phyloP scores from a whole-genome alignment of 768 basidiomycete genomes.

The Austroboletus eburneus region DNA sequence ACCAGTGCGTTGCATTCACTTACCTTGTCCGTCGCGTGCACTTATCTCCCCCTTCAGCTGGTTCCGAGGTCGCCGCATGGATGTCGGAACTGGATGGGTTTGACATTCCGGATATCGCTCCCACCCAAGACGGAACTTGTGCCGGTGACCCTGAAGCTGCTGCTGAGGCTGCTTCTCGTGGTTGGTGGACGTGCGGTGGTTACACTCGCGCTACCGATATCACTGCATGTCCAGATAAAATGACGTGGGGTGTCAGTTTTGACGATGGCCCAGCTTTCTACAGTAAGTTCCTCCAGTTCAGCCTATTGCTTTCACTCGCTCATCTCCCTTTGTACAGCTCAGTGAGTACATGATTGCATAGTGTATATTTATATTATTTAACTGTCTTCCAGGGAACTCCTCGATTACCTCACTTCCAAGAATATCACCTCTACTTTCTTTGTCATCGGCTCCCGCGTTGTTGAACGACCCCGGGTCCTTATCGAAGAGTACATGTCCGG shows the following conservation, averaged over 20 bases:
- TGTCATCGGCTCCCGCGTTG: constrained; percentile 79
- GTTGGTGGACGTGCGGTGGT: constrained; percentile 93
- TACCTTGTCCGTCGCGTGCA: neutral
- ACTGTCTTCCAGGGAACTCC: constrained; percentile 46
- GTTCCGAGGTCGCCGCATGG: constrained; percentile 63
- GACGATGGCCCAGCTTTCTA: constrained; percentile 87
- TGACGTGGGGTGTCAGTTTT: constrained; percentile 79
- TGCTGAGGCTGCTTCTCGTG: constrained; percentile 53
- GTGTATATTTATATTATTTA: neutral
- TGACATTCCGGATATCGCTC: constrained; percentile 60
- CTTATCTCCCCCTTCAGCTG: neutral
- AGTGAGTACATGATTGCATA: constrained; percentile 34
- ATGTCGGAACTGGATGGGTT: constrained; percentile 70
- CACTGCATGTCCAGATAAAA: constrained; percentile 59
- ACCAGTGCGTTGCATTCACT: constrained; percentile 42
- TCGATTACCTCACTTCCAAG: constrained; percentile 65
- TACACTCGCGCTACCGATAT: constrained; percentile 58
- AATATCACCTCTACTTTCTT: constrained; percentile 84
- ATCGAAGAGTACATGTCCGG: constrained; percentile 77
- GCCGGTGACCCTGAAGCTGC: constrained; percentile 51
- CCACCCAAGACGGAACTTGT: constrained; percentile 71
- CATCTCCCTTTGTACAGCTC: constrained; percentile 36
- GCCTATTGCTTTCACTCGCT: constrained; percentile 4
- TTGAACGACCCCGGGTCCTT: constrained; percentile 72
- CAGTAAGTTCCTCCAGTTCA: constrained; percentile 47